Evolutionary conservation across 2,329 filamentous ascomycete genomes (phyloP).

Genomic region (Microcyclosporella mali): DNA sequence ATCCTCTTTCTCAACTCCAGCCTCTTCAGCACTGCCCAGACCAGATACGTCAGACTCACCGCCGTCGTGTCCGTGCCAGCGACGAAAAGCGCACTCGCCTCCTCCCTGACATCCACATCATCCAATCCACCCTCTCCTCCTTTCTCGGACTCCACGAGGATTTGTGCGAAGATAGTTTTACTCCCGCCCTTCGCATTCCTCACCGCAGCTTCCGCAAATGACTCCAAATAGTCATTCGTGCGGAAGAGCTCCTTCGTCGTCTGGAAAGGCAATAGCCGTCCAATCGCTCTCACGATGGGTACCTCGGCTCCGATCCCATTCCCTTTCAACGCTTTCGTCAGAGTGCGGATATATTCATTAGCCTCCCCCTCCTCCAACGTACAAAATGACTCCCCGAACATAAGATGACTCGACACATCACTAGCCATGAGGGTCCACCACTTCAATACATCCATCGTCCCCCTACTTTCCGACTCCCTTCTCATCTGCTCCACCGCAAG

Average conservation of each 20-base stretch:
- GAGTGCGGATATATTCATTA: slow-evolving; percentile 27
- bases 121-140: slow-evolving; percentile 18
- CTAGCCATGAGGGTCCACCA: slow-evolving; percentile 39
- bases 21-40: slow-evolving; percentile 26
- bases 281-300: slow-evolving; percentile 25
- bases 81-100: slow-evolving; percentile 26
- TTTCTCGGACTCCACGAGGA: slow-evolving; percentile 24
- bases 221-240: slow-evolving; percentile 12
- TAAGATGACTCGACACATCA: slow-evolving; percentile 35
- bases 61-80: slow-evolving; percentile 32
- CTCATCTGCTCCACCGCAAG: slow-evolving; percentile 33
- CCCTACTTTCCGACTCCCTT: slow-evolving; percentile 23
- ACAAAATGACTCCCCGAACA: slow-evolving; percentile 37
- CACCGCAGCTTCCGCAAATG: slow-evolving; percentile 23
- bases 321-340: slow-evolving; percentile 27
- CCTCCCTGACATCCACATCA: slow-evolving; percentile 24
- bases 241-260: slow-evolving; percentile 22
- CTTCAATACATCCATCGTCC: slow-evolving; percentile 34
- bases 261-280: slow-evolving; percentile 19
- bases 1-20: slow-evolving; percentile 18
- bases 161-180: slow-evolving; percentile 25
- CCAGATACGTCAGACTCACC: slow-evolving; percentile 26
- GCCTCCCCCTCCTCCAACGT: slow-evolving; percentile 34
- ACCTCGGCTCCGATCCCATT: slow-evolving; percentile 31
- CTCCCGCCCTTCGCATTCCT: slow-evolving; percentile 19